Evolutionary conservation across 1,139 yeast genomes (phyloP), one percentile per base, ranked within the genome.

Genomic region (Magnusiomyces fungicola): DNA sequence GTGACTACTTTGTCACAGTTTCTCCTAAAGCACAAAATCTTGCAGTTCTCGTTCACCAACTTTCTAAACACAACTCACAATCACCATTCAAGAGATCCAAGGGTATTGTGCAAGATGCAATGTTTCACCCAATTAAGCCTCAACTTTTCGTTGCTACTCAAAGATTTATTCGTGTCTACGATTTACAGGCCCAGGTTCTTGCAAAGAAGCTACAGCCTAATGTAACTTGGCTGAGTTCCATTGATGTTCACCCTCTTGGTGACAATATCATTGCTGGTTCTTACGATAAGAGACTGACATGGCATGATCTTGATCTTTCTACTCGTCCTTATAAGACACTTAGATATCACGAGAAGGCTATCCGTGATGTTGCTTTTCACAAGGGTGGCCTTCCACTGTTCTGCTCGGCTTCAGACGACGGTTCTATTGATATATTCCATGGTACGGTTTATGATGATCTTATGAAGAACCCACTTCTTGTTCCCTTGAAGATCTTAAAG

Each of bases 401-500:
- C 71, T 89, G 96, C 56, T 84, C 96, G 32, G 95, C 96, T n/a
- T 82, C 96, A 27, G 99, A 92, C 67, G 99, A 92, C 69, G 97
- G 97, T 27, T 70, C 75, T 42, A 81, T 92, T 58, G 96, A 94
- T 70, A 86, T 94, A 30, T 88, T 94, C 88, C 98, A 92, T 67
- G 96, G 95, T 43, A 84, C 95, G 9, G 97, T 94, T 12, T 92
- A 90, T 67, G 97, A 92, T 65, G 98, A 92, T 67, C 76, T 87
- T 68, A 83, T 89, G 88, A 86, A 95, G 59, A 92, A 90, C 68
- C 97, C 98, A 53, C 74, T 92, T 66, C 79, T 92, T 61, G 99
- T 92, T 46, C 99, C 99, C 49, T 78, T 94, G 69, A 94, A 92
- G 78, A 89, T 90, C 65, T 75, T 94, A 64, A 80, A 84, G 46